These are phyloP conservation scores for Orobanche coerulescens DNA, from an alignment of 257 asterid species.

Conservation along the genomic window DNA sequence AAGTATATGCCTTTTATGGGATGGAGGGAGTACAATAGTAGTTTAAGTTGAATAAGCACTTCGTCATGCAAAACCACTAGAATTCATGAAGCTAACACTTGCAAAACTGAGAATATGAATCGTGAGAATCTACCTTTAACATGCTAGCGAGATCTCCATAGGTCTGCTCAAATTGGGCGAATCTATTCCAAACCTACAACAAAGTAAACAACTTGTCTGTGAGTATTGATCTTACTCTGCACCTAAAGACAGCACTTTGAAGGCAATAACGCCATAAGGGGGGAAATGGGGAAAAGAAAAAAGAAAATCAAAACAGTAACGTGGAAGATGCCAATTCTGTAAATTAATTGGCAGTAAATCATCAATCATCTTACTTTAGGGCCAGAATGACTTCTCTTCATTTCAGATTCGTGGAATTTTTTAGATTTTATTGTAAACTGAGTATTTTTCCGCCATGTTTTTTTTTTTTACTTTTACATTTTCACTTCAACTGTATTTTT, in stretches of 20 bases:
- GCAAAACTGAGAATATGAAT: constrained; percentile 8
- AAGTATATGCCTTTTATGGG: no score
- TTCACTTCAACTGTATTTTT: no score
- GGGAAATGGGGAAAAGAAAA: not conserved
- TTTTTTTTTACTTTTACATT: no score
- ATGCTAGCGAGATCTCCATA: constrained; percentile 98
- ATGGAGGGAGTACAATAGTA: no score
- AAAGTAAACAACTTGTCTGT: constrained; percentile 4
- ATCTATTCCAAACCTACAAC: constrained; percentile 88
- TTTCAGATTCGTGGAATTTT: not conserved
- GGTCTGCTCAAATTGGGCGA: constrained; percentile 77
- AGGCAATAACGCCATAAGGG: not conserved
- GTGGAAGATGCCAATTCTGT: not conserved
- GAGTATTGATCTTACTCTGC: not conserved
- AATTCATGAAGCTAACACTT: constrained; percentile 7
- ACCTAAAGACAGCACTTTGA: not conserved
- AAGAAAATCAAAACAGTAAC: not conserved
- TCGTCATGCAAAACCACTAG: not conserved
- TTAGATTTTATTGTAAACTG: not conserved
- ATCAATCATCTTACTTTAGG: not conserved
- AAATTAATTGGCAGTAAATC: constrained; percentile 1
- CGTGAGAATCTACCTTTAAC: constrained; percentile 56
- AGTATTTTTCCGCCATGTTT: no score
- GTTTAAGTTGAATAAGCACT: not conserved
- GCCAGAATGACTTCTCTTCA: not conserved